Evolutionary conservation across 257 asterid genomes (phyloP).

Genomic region (Jacaranda copaia): DNA sequence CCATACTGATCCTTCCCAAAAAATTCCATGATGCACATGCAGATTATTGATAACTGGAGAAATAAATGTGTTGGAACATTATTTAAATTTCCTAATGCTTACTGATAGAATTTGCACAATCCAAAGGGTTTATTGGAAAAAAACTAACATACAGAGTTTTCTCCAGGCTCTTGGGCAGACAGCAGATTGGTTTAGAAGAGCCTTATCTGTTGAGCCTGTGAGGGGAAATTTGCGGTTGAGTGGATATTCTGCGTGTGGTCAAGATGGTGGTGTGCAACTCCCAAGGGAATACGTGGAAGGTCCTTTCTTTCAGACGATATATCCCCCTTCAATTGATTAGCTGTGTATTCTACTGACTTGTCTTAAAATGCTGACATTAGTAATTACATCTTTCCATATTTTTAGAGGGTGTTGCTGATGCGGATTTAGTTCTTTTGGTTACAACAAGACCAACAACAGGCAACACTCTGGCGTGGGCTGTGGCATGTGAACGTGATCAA

Average conservation of each 20-base stretch:
- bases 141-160: conserved; percentile 31
- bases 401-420: conserved; percentile 89
- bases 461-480: conserved; percentile 97
- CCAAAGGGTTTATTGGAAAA: conserved; percentile 1
- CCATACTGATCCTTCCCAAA: background rate
- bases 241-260: conserved; percentile 99
- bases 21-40: background rate
- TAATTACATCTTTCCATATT: conserved; percentile 22
- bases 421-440: conserved; percentile 95
- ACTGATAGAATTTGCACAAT: conserved; percentile 13
- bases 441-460: conserved; percentile 98
- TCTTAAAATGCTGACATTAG: background rate
- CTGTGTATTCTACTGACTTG: background rate
- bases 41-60: background rate
- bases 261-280: conserved; percentile 99
- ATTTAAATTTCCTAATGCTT: background rate
- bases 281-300: conserved; percentile 97
- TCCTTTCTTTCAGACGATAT: conserved; percentile 43
- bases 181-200: conserved; percentile 93
- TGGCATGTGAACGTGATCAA: conserved; percentile 99
- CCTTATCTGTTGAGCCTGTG: conserved; percentile 95
- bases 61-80: background rate
- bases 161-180: conserved; percentile 95
- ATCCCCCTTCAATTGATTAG: conserved; percentile 24
- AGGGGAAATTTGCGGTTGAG: conserved; percentile 94